Conservation (phyloP, 2,329 filamentous ascomycete species). For the Sclerotinia subarctica region DNA sequence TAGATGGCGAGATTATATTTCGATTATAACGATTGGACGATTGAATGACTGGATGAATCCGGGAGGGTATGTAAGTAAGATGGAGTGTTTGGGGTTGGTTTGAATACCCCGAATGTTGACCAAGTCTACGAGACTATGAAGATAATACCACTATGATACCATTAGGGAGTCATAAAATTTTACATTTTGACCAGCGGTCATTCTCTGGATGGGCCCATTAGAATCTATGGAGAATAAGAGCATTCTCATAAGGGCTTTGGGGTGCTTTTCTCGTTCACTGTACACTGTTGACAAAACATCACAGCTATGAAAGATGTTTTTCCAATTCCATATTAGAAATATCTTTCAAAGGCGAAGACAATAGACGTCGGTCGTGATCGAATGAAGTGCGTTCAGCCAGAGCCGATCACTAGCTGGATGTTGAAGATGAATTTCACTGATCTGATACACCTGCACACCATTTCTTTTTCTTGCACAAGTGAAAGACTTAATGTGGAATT, state of each 20-base stretch:
- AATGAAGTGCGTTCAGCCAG: neutral
- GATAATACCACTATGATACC: conserved; percentile 8
- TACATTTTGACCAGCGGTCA: neutral
- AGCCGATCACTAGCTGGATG: neutral
- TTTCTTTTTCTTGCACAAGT: too few relatives aligned
- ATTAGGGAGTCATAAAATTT: conserved; percentile 4
- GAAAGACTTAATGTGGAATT: neutral
- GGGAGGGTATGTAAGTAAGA: neutral
- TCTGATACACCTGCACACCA: neutral
- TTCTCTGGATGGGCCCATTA: neutral
- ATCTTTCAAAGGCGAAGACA: too few relatives aligned
- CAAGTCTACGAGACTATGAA: conserved; percentile 5
- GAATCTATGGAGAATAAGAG: neutral
- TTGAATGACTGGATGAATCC: conserved; percentile 19
- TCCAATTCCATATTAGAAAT: too few relatives aligned
- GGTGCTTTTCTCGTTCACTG: neutral
- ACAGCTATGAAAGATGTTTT: too few relatives aligned
- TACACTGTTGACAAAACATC: too few relatives aligned
- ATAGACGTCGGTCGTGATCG: too few relatives aligned
- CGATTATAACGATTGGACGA: neutral
- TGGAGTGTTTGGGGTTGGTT: neutral
- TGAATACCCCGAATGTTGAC: neutral
- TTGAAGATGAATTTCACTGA: neutral
- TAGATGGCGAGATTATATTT: conserved; percentile 26
- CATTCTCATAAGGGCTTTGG: neutral